phyloP scores from a whole-genome alignment of 208 protist genomes.

The Trypanosomatidae sp. region DNA sequence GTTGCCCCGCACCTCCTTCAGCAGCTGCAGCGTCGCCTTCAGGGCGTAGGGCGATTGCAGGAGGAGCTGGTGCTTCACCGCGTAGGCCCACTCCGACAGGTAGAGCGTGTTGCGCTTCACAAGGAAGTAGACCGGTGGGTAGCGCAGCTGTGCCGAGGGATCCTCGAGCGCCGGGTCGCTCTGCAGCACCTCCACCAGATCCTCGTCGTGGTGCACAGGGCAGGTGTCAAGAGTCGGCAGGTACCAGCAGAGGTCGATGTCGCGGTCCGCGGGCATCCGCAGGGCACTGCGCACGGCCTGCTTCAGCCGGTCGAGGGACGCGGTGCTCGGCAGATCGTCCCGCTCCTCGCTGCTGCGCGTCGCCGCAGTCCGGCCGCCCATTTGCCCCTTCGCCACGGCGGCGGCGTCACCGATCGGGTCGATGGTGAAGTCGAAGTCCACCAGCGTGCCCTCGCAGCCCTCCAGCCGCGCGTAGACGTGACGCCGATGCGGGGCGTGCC shows the following conservation, averaged over 20 bases:
- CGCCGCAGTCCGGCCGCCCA: too few relatives aligned
- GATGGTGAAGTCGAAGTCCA: slow-evolving; percentile 86
- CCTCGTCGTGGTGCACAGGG: slow-evolving; percentile 65
- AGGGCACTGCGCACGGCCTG: slow-evolving; percentile 37
- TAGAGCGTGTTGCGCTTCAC: slow-evolving; percentile 78
- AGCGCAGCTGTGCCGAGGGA: slow-evolving; percentile 41
- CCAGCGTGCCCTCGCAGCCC: slow-evolving; percentile 79
- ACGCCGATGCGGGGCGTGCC: slow-evolving; percentile 56
- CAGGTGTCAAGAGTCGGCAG: slow-evolving; percentile 84
- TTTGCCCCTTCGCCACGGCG: too few relatives aligned
- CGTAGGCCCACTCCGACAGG: slow-evolving; percentile 90
- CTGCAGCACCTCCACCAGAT: slow-evolving; percentile 79
- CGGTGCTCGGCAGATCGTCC: slow-evolving; percentile 2
- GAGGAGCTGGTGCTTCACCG: slow-evolving; percentile 88
- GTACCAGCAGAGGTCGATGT: slow-evolving; percentile 85
- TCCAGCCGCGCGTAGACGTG: slow-evolving; percentile 86
- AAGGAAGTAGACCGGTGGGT: slow-evolving; percentile 90
- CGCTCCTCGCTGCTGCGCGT: not conserved
- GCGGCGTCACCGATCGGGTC: slow-evolving; percentile 20
- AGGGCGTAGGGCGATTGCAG: slow-evolving; percentile 88
- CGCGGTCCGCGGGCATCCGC: slow-evolving; percentile 62
- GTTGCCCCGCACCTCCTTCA: slow-evolving; percentile 83
- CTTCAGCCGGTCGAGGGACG: slow-evolving; percentile 47
- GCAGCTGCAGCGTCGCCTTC: slow-evolving; percentile 66
- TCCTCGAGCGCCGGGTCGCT: slow-evolving; percentile 84